Base-by-base conservation (phyloP, 805 yeast genomes). In the Starmerella tilneyi region DNA sequence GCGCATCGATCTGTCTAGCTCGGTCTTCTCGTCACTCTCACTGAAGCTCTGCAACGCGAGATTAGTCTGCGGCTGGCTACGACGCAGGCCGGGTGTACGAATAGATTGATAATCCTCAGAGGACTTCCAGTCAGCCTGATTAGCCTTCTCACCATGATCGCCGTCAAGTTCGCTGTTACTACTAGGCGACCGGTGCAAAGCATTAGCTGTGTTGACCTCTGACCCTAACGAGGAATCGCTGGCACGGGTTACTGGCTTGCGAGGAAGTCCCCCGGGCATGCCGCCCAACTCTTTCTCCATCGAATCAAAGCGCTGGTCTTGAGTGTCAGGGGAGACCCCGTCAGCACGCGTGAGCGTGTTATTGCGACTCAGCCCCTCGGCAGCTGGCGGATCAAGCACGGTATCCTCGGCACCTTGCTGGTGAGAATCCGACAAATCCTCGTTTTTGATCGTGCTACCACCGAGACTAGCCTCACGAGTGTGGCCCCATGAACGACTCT, bases 41-140 rank as follows among this genome's bases (percentile, higher is more conserved):
- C n/a, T n/a, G n/a, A 42, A 35, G 24, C 38, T 37, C 26, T 41
- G 43, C 41, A 48, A 22, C 12, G 53, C 38, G 21, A 52, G 46
- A 30, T 52, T 52, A 5, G 50, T 50, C 31, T 47, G 54, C 5
- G 55, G 55, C 36, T 50, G 54, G 32, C 53, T 49, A n/a, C 55
- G 49, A 1, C 51, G 49, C 23, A 49, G 20, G 5, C 52, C 46
- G 11, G 44, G 44, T 4, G 41, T 21, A 2, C 31, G 30, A 4
- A n/a, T n/a, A n/a, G n/a, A n/a, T n/a, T n/a, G n/a, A n/a, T n/a
- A n/a, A n/a, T n/a, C n/a, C n/a, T n/a, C n/a, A n/a, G 21, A 22
- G 13, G 32, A 13, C 9, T 5, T 7, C 17, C 22, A 11, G 11
- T 24, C 34, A 9, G 23, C 40, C 6, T 19, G 33, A n/a, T 16